Evolutionary conservation across 139 green algal species (phyloP).

Genomic region (Ettlia oleoabundans): DNA sequence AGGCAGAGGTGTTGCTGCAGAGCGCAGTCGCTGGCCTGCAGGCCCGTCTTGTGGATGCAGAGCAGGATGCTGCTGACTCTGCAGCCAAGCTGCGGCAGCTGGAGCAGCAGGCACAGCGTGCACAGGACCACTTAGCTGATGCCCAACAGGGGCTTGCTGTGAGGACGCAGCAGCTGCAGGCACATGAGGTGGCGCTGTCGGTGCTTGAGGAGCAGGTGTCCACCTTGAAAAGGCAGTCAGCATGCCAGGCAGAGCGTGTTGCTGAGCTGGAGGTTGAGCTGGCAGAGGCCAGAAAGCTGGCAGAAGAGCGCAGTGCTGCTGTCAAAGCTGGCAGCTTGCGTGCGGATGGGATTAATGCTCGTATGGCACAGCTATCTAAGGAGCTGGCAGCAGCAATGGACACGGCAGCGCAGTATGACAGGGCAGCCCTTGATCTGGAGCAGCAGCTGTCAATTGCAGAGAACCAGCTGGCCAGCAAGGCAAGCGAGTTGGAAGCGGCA

Average conservation of each 20-base stretch:
- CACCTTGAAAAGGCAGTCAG: no score
- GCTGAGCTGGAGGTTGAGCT: neutral
- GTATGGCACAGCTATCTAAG: neutral
- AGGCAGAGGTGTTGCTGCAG: neutral
- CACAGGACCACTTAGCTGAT: constrained; percentile 7
- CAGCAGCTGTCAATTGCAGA: constrained; percentile 38
- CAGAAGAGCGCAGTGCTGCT: constrained; percentile 17
- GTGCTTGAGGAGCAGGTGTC: neutral
- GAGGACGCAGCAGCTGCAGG: constrained; percentile 28
- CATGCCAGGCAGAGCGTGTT: neutral
- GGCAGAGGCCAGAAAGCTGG: neutral
- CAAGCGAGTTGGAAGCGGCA: neutral
- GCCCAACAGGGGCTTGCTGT: constrained; percentile 16
- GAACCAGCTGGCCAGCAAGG: neutral
- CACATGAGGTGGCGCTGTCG: neutral
- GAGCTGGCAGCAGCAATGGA: constrained; percentile 8
- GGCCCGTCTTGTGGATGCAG: neutral
- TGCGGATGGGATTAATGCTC: neutral
- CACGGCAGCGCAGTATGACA: neutral
- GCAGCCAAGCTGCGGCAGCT: neutral
- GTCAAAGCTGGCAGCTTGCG: constrained; percentile 14
- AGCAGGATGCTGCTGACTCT: neutral
- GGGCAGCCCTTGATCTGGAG: constrained; percentile 32
- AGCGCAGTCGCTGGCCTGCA: neutral
- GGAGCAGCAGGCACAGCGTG: constrained; percentile 5